These are phyloP conservation scores for Linum tenue DNA, from an alignment of 345 rosid species.

Conservation along the genomic window DNA sequence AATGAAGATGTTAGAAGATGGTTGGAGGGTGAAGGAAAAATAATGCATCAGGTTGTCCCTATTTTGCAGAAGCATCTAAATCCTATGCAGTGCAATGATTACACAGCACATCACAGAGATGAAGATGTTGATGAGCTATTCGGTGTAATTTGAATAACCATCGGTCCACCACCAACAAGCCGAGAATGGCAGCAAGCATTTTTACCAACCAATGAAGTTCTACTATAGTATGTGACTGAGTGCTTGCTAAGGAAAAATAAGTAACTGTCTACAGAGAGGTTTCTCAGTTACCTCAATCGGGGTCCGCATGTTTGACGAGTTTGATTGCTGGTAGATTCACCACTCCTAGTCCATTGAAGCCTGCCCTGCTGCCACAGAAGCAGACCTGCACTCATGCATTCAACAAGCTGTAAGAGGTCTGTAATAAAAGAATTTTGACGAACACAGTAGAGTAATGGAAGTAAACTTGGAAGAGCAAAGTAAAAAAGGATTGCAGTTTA, in stretches of 20 bases:
- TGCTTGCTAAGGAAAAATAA: background rate
- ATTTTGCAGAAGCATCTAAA: background rate
- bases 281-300: conserved; percentile 10
- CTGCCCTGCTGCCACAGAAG: conserved; percentile 23
- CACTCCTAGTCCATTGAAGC: conserved; percentile 20
- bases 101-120: no score
- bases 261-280: background rate
- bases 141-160: background rate
- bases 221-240: background rate
- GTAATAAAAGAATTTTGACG: background rate
- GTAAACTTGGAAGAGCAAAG: background rate
- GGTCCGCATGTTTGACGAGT: conserved; percentile 8
- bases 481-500: background rate
- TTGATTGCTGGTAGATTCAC: conserved; percentile 9
- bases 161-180: background rate
- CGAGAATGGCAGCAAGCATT: background rate
- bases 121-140: no score
- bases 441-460: background rate
- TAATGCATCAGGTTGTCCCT: background rate
- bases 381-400: conserved; percentile 15
- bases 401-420: background rate
- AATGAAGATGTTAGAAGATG: background rate
- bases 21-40: background rate
- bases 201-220: background rate
- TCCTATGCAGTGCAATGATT: background rate